phyloP scores from a whole-genome alignment of 305 asterid species.

The Solanum chacoense region DNA sequence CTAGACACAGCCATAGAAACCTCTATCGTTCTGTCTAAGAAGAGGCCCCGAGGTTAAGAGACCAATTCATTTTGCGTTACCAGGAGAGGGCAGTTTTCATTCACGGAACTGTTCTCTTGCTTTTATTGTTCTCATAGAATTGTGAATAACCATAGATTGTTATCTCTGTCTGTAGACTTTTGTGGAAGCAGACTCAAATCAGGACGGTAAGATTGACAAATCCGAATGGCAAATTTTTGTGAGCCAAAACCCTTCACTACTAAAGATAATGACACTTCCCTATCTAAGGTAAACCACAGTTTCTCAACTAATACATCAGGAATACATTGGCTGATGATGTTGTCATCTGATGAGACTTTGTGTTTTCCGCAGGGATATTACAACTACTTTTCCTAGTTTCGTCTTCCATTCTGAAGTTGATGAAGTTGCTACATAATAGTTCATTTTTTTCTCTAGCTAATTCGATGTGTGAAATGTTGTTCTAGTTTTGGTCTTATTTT shows the following conservation, averaged over 20 bases:
- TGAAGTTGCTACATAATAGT: too few species aligned
- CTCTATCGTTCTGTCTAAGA: neutral
- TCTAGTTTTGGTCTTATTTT: too few species aligned
- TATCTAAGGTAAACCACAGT: conserved; percentile 29
- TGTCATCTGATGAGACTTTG: too few species aligned
- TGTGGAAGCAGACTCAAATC: conserved; percentile 39
- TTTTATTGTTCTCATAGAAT: neutral
- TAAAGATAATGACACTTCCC: conserved; percentile 58
- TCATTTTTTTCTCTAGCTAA: too few species aligned
- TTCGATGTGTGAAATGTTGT: too few species aligned
- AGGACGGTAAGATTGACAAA: conserved; percentile 60
- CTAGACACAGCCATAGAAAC: neutral
- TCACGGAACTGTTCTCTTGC: neutral
- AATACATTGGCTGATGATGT: too few species aligned
- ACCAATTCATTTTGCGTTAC: neutral
- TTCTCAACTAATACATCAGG: neutral
- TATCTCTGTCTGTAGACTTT: conserved; percentile 32
- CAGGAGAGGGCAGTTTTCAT: neutral
- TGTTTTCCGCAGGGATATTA: too few species aligned
- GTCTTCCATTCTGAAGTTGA: too few species aligned
- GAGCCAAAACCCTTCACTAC: conserved; percentile 42
- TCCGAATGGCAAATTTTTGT: conserved; percentile 55
- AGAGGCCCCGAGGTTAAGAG: neutral
- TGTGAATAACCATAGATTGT: neutral
- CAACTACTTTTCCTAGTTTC: too few species aligned